phyloP scores from a whole-genome alignment of 371 early-diverging fungal species.

The Rhizopus arrhizus region DNA sequence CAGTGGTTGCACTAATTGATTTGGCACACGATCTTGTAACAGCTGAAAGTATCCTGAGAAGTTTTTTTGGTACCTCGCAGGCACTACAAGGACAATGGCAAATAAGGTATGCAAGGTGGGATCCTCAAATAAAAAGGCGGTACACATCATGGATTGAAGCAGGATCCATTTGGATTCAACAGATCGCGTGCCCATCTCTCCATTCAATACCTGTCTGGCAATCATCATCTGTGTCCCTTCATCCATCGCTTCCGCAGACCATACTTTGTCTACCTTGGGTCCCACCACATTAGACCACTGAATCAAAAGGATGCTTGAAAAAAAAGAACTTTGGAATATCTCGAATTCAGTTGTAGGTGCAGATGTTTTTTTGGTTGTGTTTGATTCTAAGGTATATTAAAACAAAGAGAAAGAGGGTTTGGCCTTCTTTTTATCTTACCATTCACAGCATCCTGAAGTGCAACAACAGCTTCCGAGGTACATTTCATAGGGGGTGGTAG shows the following conservation, averaged over 20 bases:
- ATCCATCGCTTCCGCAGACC: constrained; percentile 36
- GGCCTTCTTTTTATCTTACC: constrained; percentile 23
- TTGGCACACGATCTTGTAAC: constrained; percentile 56
- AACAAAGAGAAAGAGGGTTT: background rate
- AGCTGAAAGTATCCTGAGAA: constrained; percentile 58
- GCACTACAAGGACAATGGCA: constrained; percentile 59
- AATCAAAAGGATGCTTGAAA: constrained; percentile 57
- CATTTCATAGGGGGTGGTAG: constrained; percentile 37
- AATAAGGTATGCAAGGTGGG: constrained; percentile 28
- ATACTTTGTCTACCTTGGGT: constrained; percentile 61
- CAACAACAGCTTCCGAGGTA: constrained; percentile 51
- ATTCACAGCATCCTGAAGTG: constrained; percentile 50
- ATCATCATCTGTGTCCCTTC: constrained; percentile 41
- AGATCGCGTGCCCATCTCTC: constrained; percentile 53
- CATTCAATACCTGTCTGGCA: constrained; percentile 63
- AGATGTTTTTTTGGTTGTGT: background rate
- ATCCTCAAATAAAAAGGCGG: constrained; percentile 47
- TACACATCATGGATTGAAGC: constrained; percentile 46
- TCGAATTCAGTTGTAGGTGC: constrained; percentile 12
- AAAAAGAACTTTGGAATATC: constrained; percentile 60
- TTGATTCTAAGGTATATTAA: background rate
- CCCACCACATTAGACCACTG: constrained; percentile 68
- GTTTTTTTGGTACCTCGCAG: constrained; percentile 54
- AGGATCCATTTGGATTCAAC: constrained; percentile 63
- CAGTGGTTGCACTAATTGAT: constrained; percentile 49